Conservation (phyloP, 345 rosid genomes). For the Populus deltoides region DNA sequence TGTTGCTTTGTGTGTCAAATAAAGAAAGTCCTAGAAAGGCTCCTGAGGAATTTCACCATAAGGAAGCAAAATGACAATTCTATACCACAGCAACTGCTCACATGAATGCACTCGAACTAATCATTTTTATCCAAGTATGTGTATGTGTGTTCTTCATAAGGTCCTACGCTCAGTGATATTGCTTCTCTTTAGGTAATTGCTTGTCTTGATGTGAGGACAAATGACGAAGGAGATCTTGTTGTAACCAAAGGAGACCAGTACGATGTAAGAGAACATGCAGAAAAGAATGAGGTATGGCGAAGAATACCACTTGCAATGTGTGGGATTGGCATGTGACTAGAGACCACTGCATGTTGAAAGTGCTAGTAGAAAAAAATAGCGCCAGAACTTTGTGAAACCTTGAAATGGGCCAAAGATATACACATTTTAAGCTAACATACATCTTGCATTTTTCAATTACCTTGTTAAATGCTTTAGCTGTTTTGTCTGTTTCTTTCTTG, state of each 20-base stretch:
- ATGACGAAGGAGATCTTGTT: slow-evolving; percentile 95
- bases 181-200: slow-evolving; percentile 70
- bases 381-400: not conserved
- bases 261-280: slow-evolving; percentile 80
- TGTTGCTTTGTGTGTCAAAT: not conserved
- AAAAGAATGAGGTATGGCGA: slow-evolving; percentile 73
- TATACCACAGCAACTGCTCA: too few species aligned
- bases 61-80: too few species aligned
- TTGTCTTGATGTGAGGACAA: slow-evolving; percentile 95
- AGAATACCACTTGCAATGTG: not conserved
- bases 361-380: not conserved
- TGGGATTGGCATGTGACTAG: not conserved
- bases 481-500: not conserved
- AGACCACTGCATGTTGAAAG: not conserved
- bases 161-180: not conserved
- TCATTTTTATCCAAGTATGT: not conserved
- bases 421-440: not conserved
- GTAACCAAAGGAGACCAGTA: slow-evolving; percentile 98
- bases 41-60: too few species aligned
- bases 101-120: not conserved
- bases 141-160: not conserved
- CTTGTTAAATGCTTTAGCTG: not conserved
- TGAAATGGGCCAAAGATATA: not conserved
- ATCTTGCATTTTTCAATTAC: not conserved
- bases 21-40: not conserved